Percentiles rank a stretch among this genome's conserved stretches.
These are phyloP conservation scores for Xylaria sp. DNA, from an alignment of 2,329 filamentous ascomycete genomes.

Conservation along the genomic window DNA sequence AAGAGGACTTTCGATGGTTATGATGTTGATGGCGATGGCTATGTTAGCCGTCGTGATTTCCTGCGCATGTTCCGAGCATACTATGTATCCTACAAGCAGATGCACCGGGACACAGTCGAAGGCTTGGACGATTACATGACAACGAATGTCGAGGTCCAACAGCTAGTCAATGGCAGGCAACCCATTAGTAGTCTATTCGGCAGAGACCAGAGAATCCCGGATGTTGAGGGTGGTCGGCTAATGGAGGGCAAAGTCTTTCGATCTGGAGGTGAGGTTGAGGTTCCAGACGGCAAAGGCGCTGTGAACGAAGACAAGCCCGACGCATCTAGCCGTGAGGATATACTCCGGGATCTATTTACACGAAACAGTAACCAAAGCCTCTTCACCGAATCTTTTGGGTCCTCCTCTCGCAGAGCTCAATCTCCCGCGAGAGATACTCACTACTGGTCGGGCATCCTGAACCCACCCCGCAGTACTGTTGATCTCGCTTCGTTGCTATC, in stretches of 20 bases:
- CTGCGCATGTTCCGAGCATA: constrained; percentile 91
- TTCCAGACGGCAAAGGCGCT: constrained; percentile 68
- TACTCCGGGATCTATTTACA: constrained; percentile 65
- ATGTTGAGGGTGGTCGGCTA: constrained; percentile 67
- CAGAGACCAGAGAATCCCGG: constrained; percentile 74
- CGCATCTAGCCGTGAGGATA: constrained; percentile 67
- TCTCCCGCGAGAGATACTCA: constrained; percentile 43
- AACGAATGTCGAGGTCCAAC: constrained; percentile 78
- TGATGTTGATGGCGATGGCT: constrained; percentile 89
- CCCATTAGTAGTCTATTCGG: constrained; percentile 80
- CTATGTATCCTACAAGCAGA: constrained; percentile 88
- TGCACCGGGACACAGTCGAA: constrained; percentile 84
- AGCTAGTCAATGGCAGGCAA: constrained; percentile 78
- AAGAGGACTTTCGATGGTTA: constrained; percentile 85
- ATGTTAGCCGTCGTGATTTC: constrained; percentile 85
- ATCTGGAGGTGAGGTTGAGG: constrained; percentile 70
- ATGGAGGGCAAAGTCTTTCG: constrained; percentile 75
- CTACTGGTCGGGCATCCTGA: constrained; percentile 48
- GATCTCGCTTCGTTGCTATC: constrained; percentile 47
- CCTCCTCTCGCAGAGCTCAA: constrained; percentile 43
- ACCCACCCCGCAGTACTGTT: constrained; percentile 47
- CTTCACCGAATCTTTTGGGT: constrained; percentile 50
- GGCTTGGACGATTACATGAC: constrained; percentile 81
- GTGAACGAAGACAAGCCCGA: constrained; percentile 70
- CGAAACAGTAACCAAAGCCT: constrained; percentile 47